These are phyloP conservation scores for Magnolia sinica DNA, from an alignment of 164 flowering plant species.

Conservation along the genomic window DNA sequence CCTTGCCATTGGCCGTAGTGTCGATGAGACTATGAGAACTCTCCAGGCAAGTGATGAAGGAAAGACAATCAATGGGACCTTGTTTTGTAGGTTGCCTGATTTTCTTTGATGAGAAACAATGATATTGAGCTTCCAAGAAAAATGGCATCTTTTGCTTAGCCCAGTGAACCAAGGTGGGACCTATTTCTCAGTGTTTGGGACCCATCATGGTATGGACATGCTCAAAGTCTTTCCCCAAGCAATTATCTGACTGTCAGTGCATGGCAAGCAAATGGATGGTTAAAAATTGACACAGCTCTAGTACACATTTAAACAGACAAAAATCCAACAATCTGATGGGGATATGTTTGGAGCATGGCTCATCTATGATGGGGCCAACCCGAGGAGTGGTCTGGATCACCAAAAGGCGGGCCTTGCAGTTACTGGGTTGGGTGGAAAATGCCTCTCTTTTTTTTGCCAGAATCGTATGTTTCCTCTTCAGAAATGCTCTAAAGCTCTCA, in stretches of 20 bases:
- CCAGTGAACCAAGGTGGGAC: not conserved
- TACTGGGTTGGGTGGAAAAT: not conserved
- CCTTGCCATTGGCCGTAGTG: constrained; percentile 95
- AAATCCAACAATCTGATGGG: not conserved
- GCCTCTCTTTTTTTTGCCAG: not conserved
- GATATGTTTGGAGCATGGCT: not conserved
- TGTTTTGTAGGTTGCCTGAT: not conserved
- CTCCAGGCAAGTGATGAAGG: constrained; percentile 68
- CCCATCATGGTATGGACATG: not conserved
- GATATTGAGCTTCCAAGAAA: too few species aligned
- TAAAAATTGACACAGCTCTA: not conserved
- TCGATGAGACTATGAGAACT: constrained; percentile 94
- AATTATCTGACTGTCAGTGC: not conserved
- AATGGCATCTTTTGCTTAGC: not conserved
- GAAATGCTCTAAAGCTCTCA: not conserved
- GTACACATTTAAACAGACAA: not conserved
- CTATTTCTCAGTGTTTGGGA: not conserved
- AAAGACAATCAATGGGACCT: not conserved
- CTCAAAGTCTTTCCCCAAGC: not conserved
- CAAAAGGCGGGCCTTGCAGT: not conserved
- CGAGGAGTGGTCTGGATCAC: not conserved
- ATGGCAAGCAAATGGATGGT: not conserved
- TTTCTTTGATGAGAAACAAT: not conserved
- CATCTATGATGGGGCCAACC: not conserved
- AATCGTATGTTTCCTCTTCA: not conserved